Evolutionary conservation across 2,329 filamentous ascomycete species (phyloP).

Genomic region (Phyllosticta citribraziliensis): DNA sequence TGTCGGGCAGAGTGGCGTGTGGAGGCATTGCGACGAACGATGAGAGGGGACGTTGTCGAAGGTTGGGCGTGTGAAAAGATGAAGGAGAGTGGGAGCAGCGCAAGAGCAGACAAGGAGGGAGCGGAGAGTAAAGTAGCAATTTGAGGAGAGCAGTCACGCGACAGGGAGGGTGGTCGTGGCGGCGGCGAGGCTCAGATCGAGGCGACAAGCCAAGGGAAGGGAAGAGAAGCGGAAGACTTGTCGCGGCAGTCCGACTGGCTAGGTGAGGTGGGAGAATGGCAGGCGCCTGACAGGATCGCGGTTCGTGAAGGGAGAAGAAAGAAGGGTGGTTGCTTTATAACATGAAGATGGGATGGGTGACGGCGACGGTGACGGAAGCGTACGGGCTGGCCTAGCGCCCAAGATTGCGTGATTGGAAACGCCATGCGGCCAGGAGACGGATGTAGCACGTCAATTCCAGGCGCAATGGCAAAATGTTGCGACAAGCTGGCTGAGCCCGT

Average conservation of each 20-base stretch:
- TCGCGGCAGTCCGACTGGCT: neutral
- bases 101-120: neutral
- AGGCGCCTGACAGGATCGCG: neutral
- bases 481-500: neutral
- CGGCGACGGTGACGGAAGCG: conserved; percentile 1
- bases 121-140: neutral
- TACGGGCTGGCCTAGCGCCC: neutral
- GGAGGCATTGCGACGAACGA: conserved; percentile 5
- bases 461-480: conserved; percentile 1
- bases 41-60: neutral
- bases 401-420: conserved; percentile 9
- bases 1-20: conserved; percentile 8
- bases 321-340: too few species aligned
- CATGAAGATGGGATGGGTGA: neutral
- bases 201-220: neutral
- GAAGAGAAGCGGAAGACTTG: neutral
- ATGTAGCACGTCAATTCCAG: conserved; percentile 7
- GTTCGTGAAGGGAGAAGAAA: too few species aligned
- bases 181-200: neutral
- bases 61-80: neutral
- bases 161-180: neutral
- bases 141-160: conserved; percentile 6
- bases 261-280: neutral
- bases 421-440: neutral
- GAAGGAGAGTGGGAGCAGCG: neutral